These are phyloP conservation scores for Geranium rotundifolium DNA, from an alignment of 345 rosid species.

Conservation along the genomic window DNA sequence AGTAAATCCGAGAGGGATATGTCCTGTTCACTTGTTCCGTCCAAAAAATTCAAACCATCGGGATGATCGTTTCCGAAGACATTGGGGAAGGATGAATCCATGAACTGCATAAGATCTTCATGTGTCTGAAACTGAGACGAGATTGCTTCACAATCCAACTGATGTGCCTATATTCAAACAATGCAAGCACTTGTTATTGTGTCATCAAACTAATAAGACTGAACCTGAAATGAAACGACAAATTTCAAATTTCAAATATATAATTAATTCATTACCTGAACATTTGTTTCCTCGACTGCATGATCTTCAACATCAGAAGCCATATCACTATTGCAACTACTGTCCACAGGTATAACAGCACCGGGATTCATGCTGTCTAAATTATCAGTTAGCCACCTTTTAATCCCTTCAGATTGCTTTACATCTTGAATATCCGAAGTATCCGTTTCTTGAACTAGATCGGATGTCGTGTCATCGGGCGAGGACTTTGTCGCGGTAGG, in stretches of 20 bases:
- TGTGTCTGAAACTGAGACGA: slow-evolving; percentile 29
- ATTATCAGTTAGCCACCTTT: slow-evolving; percentile 23
- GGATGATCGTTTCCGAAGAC: slow-evolving; percentile 52
- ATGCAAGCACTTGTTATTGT: neutral
- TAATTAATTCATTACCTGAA: slow-evolving; percentile 27
- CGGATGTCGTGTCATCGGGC: slow-evolving; percentile 54
- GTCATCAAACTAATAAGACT: neutral
- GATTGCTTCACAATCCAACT: slow-evolving; percentile 32
- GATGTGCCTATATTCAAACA: neutral
- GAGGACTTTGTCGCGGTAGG: slow-evolving; percentile 46
- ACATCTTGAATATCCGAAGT: slow-evolving; percentile 14
- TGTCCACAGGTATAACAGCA: slow-evolving; percentile 20
- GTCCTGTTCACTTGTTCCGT: slow-evolving; percentile 50
- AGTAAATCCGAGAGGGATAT: slow-evolving; percentile 32
- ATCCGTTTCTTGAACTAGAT: slow-evolving; percentile 45
- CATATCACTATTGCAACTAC: slow-evolving; percentile 35
- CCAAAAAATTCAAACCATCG: slow-evolving; percentile 34
- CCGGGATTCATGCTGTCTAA: slow-evolving; percentile 17
- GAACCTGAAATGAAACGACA: neutral
- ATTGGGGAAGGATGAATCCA: slow-evolving; percentile 47
- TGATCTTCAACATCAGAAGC: slow-evolving; percentile 46
- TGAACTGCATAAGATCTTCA: slow-evolving; percentile 21
- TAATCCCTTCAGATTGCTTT: slow-evolving; percentile 19
- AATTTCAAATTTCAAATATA: neutral
- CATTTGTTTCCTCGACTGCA: slow-evolving; percentile 19